These are phyloP conservation scores for Boletellus sp. DNA, from an alignment of 768 basidiomycete genomes.

Conservation along the genomic window DNA sequence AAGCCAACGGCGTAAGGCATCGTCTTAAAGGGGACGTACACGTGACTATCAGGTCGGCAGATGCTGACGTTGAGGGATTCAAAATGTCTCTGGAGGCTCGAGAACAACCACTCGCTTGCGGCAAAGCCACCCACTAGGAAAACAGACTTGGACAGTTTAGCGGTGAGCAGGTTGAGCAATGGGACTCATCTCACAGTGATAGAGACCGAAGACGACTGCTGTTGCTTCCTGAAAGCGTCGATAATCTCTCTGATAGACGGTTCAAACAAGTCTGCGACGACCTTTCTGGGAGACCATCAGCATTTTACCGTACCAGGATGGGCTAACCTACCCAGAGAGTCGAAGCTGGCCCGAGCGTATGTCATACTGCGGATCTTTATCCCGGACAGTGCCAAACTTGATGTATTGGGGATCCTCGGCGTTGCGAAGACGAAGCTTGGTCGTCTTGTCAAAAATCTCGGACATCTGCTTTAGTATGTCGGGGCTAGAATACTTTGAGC, in stretches of 20 bases:
- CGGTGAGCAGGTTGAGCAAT: background rate
- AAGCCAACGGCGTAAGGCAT: conserved; percentile 1
- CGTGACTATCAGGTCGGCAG: conserved; percentile 49
- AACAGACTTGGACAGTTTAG: conserved; percentile 27
- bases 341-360: conserved; percentile 40
- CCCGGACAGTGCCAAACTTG: conserved; percentile 39
- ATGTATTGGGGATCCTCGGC: conserved; percentile 37
- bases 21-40: conserved; percentile 36
- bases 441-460: conserved; percentile 36
- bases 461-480: conserved; percentile 37
- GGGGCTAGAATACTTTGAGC: conserved; percentile 28
- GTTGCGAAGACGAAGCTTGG: conserved; percentile 44
- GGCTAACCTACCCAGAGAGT: conserved; percentile 32
- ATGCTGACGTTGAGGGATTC: conserved; percentile 38
- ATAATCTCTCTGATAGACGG: conserved; percentile 39
- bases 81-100: conserved; percentile 38
- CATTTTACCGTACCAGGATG: background rate
- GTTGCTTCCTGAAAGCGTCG: conserved; percentile 34
- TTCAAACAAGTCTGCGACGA: conserved; percentile 42
- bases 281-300: conserved; percentile 24
- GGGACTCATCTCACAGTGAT: conserved; percentile 29
- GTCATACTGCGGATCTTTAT: conserved; percentile 36
- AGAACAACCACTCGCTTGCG: conserved; percentile 47
- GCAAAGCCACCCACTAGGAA: conserved; percentile 56
- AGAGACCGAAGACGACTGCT: conserved; percentile 25